Conservation (phyloP, 202 grass and related monocot species). For the Carex sylvatica region DNA sequence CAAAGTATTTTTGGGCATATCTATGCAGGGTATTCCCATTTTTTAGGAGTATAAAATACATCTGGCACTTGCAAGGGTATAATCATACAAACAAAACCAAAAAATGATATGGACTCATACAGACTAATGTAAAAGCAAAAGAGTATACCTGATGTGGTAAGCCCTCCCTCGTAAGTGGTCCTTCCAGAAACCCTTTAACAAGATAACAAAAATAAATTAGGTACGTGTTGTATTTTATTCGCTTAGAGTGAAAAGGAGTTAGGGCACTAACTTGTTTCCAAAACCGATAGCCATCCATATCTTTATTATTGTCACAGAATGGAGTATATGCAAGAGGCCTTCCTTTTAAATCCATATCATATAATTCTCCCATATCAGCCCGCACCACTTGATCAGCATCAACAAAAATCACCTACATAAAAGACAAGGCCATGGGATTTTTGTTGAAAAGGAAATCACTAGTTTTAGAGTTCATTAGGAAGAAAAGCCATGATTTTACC, state of each 20-base stretch:
- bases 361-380: conserved; percentile 98
- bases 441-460: conserved; percentile 16
- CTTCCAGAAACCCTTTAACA: conserved; percentile 94
- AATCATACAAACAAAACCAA: not conserved
- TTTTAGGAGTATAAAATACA: not conserved
- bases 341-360: conserved; percentile 97
- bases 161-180: conserved; percentile 91
- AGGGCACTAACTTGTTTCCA: conserved; percentile 89
- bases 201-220: conserved; percentile 28
- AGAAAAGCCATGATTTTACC: conserved; percentile 44
- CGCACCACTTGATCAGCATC: conserved; percentile 99
- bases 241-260: conserved; percentile 19
- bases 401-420: conserved; percentile 87
- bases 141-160: conserved; percentile 88
- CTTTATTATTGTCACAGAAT: conserved; percentile 99
- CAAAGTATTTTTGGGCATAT: not conserved
- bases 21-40: not conserved
- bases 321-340: conserved; percentile 96
- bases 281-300: conserved; percentile 98
- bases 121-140: conserved; percentile 31
- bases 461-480: conserved; percentile 18
- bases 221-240: conserved; percentile 12
- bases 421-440: conserved; percentile 16
- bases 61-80: not conserved
- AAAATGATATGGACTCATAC: conserved; percentile 8